Evolutionary conservation across 176 grass and related monocot species (phyloP), one percentile per base, ranked within the genome.

Genomic region (Triticum urartu): DNA sequence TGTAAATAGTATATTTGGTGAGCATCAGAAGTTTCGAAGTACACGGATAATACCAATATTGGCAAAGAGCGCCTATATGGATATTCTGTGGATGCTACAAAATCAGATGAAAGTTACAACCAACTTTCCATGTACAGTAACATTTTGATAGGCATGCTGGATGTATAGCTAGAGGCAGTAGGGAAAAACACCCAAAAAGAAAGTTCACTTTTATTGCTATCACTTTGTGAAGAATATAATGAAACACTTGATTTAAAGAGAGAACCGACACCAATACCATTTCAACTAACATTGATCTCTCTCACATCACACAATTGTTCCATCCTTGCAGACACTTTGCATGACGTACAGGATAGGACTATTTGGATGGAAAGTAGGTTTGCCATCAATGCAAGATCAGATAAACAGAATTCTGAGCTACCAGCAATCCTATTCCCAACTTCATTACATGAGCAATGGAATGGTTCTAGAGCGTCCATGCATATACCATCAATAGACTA

Each of bases 1-100:
- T 99, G 92, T 30, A 91, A 71, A 81, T 21, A 71, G 32, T 42
- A 59, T 34, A 24, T 75, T 83, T 36, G 24, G 14, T n/a, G 72
- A 11, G 33, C 82, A 72, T 84, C 42, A 18, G 34, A 83, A 77
- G 50, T 26, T 84, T 48, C 13, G 12, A 63, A 71, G 43, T 30
- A 63, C 6, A 71, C 7, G 11, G 58, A 52, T 26, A 34, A 34
- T 20, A 24, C 36, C 56, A 39, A 65, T 11, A 80, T 24, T 24
- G 4, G 18, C 63, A 67, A 58, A 70, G 10, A 36, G 28, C 5
- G 18, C 25, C 65, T 30, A 48, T 67, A 67, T 81, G 79, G 14
- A 48, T 32, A 28, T 13, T 17, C 10, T 40, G 18, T 26, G 22
- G n/a, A 64, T 79, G n/a, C 7, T 42, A 40, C n/a, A 26, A 42